Percentiles rank a stretch among this genome's conserved stretches.
Conservation (phyloP, 768 basidiomycete genomes). For the Pleurotus salmoneostramineus region DNA sequence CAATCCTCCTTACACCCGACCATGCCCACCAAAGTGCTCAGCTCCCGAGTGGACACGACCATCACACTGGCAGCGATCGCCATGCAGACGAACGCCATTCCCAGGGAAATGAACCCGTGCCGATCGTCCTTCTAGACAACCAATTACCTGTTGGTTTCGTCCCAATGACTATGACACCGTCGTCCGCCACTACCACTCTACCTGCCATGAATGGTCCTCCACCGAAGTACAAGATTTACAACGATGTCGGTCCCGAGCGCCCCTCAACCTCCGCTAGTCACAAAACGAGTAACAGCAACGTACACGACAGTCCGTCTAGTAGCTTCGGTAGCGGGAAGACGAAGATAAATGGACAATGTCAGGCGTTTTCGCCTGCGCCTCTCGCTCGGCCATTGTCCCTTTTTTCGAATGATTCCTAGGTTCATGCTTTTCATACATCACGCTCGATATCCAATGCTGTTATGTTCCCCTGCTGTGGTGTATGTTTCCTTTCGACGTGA, state of each 20-base stretch:
- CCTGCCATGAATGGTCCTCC: neutral
- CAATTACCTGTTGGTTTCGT: neutral
- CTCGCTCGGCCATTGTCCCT: neutral
- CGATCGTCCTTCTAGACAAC: neutral
- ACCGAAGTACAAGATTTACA: neutral
- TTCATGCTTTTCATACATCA: neutral
- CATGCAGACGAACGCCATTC: neutral
- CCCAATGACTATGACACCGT: neutral
- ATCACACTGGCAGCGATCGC: neutral
- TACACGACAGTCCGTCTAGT: neutral
- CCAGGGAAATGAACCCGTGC: neutral
- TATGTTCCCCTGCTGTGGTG: no score
- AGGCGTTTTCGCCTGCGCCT: neutral
- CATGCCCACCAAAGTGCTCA: neutral
- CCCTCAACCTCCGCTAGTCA: neutral
- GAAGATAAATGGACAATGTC: neutral
- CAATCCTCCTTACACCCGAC: conserved; percentile 1
- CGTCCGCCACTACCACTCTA: neutral
- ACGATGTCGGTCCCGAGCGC: neutral
- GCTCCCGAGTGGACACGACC: neutral
- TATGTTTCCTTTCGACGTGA: no score
- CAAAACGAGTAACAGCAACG: neutral
- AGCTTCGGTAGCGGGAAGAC: neutral
- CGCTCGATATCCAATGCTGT: no score
- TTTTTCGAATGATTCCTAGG: conserved; percentile 2